phyloP scores from a whole-genome alignment of 148 eudicot species.

The Spergularia marina region DNA sequence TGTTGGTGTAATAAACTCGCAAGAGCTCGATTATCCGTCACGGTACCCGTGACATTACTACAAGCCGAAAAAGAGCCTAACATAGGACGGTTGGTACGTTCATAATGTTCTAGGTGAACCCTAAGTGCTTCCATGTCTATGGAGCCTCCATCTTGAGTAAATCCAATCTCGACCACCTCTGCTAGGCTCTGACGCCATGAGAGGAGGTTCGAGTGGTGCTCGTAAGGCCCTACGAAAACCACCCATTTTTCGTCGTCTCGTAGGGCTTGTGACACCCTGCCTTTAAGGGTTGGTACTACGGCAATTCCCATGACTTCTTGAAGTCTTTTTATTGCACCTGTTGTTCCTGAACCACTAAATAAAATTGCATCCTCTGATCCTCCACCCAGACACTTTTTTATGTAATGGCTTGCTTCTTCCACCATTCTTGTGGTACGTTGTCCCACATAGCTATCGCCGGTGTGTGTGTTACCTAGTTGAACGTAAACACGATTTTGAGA shows the following conservation, averaged over 20 bases:
- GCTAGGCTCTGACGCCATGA: conserved; percentile 77
- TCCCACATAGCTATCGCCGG: conserved; percentile 61
- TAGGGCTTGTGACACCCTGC: conserved; percentile 25
- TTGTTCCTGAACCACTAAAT: conserved; percentile 66
- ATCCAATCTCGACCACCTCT: conserved; percentile 57
- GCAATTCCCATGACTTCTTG: conserved; percentile 69
- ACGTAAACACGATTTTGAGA: too few relatives aligned
- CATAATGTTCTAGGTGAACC: conserved; percentile 30
- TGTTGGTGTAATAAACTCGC: conserved; percentile 38
- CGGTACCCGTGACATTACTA: conserved; percentile 71
- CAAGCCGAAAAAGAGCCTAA: conserved; percentile 76
- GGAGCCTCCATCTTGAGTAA: conserved; percentile 29
- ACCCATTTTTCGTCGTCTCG: conserved; percentile 56
- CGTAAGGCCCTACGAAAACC: conserved; percentile 68
- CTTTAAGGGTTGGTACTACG: conserved; percentile 39
- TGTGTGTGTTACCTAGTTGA: conserved; percentile 58
- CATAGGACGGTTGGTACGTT: conserved; percentile 42
- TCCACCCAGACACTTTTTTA: conserved; percentile 58
- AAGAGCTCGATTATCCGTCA: conserved; percentile 37
- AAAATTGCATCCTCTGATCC: conserved; percentile 43
- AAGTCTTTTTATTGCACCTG: conserved; percentile 60
- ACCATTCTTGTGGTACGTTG: conserved; percentile 41
- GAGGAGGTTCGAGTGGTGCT: conserved; percentile 76
- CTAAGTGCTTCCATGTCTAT: conserved; percentile 44
- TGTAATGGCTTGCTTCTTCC: conserved; percentile 43